Base-by-base conservation (phyloP, 345 rosid genomes). In the Pugionium cornutum region DNA sequence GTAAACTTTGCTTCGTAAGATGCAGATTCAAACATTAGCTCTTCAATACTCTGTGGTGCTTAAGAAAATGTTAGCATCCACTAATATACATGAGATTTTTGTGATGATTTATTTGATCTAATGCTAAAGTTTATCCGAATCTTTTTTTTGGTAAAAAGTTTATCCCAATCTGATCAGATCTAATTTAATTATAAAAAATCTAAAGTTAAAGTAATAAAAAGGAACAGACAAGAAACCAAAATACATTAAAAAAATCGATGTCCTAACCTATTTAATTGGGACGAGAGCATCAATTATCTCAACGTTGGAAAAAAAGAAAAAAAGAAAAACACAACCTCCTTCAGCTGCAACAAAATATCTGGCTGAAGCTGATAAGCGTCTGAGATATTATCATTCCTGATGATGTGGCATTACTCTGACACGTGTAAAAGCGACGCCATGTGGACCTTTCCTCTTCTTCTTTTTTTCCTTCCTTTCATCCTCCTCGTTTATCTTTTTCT, bases 351-450 rank as follows among this genome's bases (percentile, higher is more conserved):
- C 2, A 39, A 80, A 78, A 81, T 77, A 79, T 83, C 83, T 70
- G 76, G 76, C 33, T 72, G 80, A 72, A 74, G 76, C 33, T 72
- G 80, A 72, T 74, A 69, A 63, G 58, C 57, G 44, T 64, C 9
- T 3, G 41, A 84, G 86, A 87, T 83, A 82, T 84, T 82, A 74
- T 73, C 72, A 7, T 7, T 5, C 0, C 0, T 5, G 74, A 25
- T 76, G 81, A 82, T 82, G 83, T 80, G 88, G 75, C 82, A 75
- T 0, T 3, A 28, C 4, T 6, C 4, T 44, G 75, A 66, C 86
- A 81, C 83, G 78, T 84, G 84, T 76, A 72, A 87, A 87, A 85
- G 86, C 66, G 86, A 63, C 59, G 82, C 86, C 82, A 83, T 74
- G 80, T 83, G 86, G 84, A 75, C 70, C 68, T 69, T 74, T 62